Percentiles rank a stretch among this genome's conserved stretches.
phyloP scores from a whole-genome alignment of 73 alveolate genomes.

The Paraurostyla sp. region DNA sequence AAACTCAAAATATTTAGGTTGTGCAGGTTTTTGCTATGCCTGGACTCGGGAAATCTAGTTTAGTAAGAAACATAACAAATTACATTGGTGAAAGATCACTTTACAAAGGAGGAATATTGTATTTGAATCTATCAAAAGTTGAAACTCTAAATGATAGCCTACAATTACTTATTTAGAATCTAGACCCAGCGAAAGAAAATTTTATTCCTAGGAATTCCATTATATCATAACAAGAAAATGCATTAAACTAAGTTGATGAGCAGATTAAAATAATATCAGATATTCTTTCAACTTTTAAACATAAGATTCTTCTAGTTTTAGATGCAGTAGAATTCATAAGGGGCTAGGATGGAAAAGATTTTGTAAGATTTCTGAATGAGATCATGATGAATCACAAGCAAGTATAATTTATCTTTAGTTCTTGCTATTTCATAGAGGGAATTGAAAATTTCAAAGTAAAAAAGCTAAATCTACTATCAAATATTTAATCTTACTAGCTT shows the following conservation, averaged over 20 bases:
- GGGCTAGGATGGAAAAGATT: background rate
- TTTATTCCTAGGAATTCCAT: background rate
- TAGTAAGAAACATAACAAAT: conserved; percentile 1
- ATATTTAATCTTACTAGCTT: background rate
- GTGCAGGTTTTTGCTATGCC: conserved; percentile 50
- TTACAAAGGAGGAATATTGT: conserved; percentile 36
- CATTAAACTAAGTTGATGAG: background rate
- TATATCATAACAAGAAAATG: too few species aligned
- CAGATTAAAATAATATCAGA: background rate
- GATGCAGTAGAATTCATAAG: background rate
- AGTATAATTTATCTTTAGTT: background rate
- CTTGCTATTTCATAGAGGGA: background rate
- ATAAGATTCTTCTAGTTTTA: background rate
- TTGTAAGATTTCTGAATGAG: background rate
- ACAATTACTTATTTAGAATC: background rate
- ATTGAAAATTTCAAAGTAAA: conserved; percentile 36
- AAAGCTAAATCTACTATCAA: background rate
- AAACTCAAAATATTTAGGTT: background rate
- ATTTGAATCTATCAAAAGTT: conserved; percentile 20
- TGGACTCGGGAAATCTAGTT: conserved; percentile 45
- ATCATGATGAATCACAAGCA: background rate
- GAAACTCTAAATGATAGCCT: background rate
- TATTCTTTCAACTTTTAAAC: background rate
- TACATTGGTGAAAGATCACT: conserved; percentile 11
- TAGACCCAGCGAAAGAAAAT: background rate